Evolutionary conservation across 2,329 filamentous ascomycete genomes (phyloP).

Genomic region (Fusarium decemcellulare): DNA sequence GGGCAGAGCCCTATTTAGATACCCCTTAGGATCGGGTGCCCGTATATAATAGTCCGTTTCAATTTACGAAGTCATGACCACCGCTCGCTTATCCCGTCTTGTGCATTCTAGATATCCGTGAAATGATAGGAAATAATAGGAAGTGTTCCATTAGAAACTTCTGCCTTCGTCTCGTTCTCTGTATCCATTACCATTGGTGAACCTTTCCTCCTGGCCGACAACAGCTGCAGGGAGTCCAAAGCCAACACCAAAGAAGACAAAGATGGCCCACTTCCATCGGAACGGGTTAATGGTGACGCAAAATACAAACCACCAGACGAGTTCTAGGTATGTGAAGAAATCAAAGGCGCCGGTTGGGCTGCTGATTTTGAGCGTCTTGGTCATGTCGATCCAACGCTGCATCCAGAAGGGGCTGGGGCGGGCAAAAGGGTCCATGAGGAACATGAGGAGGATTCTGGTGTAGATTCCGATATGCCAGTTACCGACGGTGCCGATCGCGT

Average conservation of each 20-base stretch:
- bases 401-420: conserved; percentile 81
- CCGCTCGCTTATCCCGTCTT: neutral
- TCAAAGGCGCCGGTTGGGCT: conserved; percentile 85
- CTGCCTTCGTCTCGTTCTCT: conserved; percentile 30
- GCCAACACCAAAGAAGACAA: conserved; percentile 85
- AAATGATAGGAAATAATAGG: neutral
- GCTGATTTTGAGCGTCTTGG: conserved; percentile 75
- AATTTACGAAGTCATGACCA: conserved; percentile 18
- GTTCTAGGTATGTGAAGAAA: conserved; percentile 90
- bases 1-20: neutral
- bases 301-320: conserved; percentile 89
- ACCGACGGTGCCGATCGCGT: conserved; percentile 81
- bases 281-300: conserved; percentile 86
- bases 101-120: neutral
- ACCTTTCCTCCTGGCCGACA: conserved; percentile 74
- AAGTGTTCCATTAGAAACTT: conserved; percentile 26
- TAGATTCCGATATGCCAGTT: conserved; percentile 95
- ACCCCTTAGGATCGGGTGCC: neutral
- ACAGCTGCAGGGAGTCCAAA: conserved; percentile 75
- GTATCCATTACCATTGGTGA: conserved; percentile 52
- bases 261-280: conserved; percentile 90
- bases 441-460: conserved; percentile 88
- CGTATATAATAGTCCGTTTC: conserved; percentile 3
- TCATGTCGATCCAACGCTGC: conserved; percentile 91
- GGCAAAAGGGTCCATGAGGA: conserved; percentile 83